Evolutionary conservation across 2,329 filamentous ascomycete genomes (phyloP), one percentile per base, ranked within the genome.

Genomic region (Penicillium sp.): DNA sequence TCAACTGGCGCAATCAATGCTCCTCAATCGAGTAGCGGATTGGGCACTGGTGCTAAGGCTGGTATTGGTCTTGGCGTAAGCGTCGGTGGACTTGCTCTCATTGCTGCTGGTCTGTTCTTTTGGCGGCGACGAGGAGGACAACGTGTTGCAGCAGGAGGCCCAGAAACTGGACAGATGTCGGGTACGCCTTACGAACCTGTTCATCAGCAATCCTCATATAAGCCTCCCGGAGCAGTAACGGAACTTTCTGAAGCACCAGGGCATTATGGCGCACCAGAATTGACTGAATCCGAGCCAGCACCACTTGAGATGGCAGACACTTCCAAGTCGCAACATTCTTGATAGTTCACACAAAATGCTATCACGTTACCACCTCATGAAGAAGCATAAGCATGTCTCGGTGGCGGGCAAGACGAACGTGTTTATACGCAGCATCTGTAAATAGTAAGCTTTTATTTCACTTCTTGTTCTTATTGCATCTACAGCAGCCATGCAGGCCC

Each of bases 291-390:
- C 30, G 48, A 14, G 20, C 42, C 52, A 7, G 5, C 3, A 24
- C 28, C 40, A 11, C 47, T 51, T 35, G 56, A 59, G 47, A 96
- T 95, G 63, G 96, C 89, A 30, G 56, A 58, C 50, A 58, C 50
- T 21, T 54, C 40, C 90, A 90, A 21, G 90, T 93, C 67, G 95
- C 93, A 59, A 89, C 88, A 70, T 95, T 90, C 71, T 26, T 91
- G 91, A 79, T 94, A 95, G 21, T 20, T 21, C 3, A 9, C 40
- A 42, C 7, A 42, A 12, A 14, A 33, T 6, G 4, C 9, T 11
- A 4, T 14, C 33, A 16, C 11, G 33, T 38, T 16, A 11, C 33
- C 21, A 47, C 24, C 14, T 26, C 47, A 48, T 30, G 28, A 35
- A 35, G 47, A 43, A 43, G 30, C 30, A 35, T 28, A n/a, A n/a